These are phyloP conservation scores for Trichopus zeylanicus DNA, from an alignment of 116 monocot species.

Conservation along the genomic window DNA sequence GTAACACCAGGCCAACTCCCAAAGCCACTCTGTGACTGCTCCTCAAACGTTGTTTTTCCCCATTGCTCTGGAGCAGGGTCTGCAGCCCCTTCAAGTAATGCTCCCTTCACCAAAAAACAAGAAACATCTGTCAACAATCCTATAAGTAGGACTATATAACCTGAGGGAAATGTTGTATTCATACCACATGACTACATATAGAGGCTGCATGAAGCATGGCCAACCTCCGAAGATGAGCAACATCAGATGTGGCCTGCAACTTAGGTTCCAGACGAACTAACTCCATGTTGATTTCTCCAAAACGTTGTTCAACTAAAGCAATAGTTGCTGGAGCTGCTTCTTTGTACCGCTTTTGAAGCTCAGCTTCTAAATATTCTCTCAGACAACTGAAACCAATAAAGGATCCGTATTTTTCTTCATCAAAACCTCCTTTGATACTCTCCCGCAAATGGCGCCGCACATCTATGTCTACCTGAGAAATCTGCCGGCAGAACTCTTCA, in stretches of 20 bases:
- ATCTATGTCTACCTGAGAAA: constrained; percentile 80
- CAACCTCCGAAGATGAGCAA: constrained; percentile 69
- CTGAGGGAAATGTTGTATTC: neutral
- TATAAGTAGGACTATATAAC: neutral
- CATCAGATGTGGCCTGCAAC: constrained; percentile 82
- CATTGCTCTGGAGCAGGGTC: constrained; percentile 95
- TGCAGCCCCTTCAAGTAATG: constrained; percentile 86
- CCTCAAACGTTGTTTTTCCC: constrained; percentile 85
- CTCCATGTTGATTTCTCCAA: constrained; percentile 64
- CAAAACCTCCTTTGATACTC: constrained; percentile 81
- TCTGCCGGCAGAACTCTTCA: constrained; percentile 93
- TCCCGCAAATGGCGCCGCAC: constrained; percentile 71
- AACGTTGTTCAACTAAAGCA: constrained; percentile 86
- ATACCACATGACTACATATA: constrained; percentile 89
- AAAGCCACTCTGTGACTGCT: constrained; percentile 73
- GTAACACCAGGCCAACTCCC: constrained; percentile 90
- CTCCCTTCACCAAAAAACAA: constrained; percentile 34
- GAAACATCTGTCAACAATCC: neutral
- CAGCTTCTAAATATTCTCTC: constrained; percentile 68
- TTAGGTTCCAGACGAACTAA: constrained; percentile 65
- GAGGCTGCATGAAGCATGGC: constrained; percentile 87
- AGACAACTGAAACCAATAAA: constrained; percentile 81
- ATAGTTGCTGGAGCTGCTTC: constrained; percentile 94
- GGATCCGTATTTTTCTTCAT: constrained; percentile 78
- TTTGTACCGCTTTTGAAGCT: constrained; percentile 92